Evolutionary conservation across 805 yeast species (phyloP), one percentile per base, ranked within the genome.

Genomic region (Lipomyces spencermartinsiae): DNA sequence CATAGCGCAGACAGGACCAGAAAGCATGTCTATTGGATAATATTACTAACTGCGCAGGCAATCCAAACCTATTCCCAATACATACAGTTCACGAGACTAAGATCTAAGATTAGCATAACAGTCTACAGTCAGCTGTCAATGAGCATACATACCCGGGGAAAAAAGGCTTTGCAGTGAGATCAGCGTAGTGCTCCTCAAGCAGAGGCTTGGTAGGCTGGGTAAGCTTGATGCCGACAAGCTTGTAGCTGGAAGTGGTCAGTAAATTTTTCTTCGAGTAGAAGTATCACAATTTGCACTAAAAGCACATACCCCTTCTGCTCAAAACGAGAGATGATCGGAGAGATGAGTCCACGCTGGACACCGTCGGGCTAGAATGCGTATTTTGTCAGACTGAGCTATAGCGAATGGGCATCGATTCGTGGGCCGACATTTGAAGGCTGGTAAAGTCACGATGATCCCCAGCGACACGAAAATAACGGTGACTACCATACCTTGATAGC

Each of bases 1-100:
- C 81, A 97, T 95, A 78, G 99, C 99, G 78, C 94, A 88, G 77
- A 95, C 90, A 81, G 99, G 99, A 78, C 99, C 99, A 75, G 97
- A 92, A 81, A 87, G 85, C 99, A 95, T 96, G 92, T 93, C 60
- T 51, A 19, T 22, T 14, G 29, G 14, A 43, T 43, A 43, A 14
- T 43, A 19, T 43, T 43, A 43, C 49, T 43, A 43, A 12, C n/a
- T n/a, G 49, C 49, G 8, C 49, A 43, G 22, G 4, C n/a, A 43
- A n/a, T 5, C 3, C 49, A 7, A 9, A 43, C 22, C 22, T 37
- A 37, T 37, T 12, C 43, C 43, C 29, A 25, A 25, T n/a, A 43
- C 65, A 14, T 62, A 62, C 65, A 68, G 61, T 65, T 68, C 60
- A 68, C 19, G 49, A 68, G 69, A 65, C 71, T 68, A 51, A 25